Conservation (phyloP, 2,329 filamentous ascomycete genomes). For the Pseudogymnoascus sp. region DNA sequence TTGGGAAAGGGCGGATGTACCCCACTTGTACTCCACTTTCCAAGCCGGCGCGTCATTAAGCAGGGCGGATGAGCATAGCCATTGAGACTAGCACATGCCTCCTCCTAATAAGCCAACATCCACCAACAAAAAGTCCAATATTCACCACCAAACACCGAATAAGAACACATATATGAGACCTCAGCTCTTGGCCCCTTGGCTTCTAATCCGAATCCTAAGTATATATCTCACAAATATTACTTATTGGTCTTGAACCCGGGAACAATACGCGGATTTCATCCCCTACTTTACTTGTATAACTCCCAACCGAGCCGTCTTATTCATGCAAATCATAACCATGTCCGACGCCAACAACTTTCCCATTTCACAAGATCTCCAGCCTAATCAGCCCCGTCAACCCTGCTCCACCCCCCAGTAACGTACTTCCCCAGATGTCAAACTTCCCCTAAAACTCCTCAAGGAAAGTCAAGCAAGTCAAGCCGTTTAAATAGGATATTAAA, state of each 20-base stretch:
- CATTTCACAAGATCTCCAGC: not conserved
- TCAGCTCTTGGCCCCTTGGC: not conserved
- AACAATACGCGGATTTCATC: not conserved
- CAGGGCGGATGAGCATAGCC: not conserved
- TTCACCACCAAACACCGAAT: not conserved
- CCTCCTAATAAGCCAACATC: not conserved
- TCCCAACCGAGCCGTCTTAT: not conserved
- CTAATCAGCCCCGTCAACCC: not conserved
- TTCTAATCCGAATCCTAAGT: not conserved
- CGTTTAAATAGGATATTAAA: not conserved
- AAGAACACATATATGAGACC: conserved; percentile 2
- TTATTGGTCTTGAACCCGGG: not conserved
- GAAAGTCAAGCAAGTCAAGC: not conserved
- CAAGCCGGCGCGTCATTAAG: not conserved
- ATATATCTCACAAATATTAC: not conserved
- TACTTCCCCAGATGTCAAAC: not conserved
- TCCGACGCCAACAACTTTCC: not conserved
- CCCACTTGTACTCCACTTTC: not conserved
- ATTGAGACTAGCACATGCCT: not conserved
- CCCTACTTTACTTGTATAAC: not conserved
- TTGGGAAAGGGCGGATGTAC: not conserved
- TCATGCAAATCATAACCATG: not conserved
- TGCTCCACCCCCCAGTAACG: not conserved
- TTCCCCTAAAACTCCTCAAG: not conserved
- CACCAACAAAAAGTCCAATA: not conserved